These are phyloP conservation scores for Penicillium thymicola DNA, from an alignment of 2,329 filamentous ascomycete genomes.

Conservation along the genomic window DNA sequence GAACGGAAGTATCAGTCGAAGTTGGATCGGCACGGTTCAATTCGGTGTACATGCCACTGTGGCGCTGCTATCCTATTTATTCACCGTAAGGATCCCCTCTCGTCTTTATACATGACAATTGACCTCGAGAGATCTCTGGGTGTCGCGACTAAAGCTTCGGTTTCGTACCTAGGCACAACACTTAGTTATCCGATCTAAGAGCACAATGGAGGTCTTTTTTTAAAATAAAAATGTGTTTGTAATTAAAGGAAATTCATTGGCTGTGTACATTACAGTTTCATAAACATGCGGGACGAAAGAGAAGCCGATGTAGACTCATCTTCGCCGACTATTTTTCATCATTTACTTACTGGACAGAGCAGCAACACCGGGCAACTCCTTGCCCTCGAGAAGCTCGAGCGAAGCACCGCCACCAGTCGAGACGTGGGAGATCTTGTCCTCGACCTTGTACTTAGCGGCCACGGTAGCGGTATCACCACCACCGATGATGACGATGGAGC, in stretches of 20 bases:
- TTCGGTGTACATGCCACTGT: not conserved
- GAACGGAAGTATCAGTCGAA: not conserved
- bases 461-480: conserved; percentile 98
- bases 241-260: conserved; percentile 25
- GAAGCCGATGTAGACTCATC: not conserved
- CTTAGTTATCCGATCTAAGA: conserved; percentile 24
- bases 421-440: conserved; percentile 97
- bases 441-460: conserved; percentile 92
- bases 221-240: conserved; percentile 1
- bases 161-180: conserved; percentile 25
- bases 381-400: conserved; percentile 95
- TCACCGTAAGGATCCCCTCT: not conserved
- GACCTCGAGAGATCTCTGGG: not conserved
- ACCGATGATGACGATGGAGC: conserved; percentile 97
- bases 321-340: conserved; percentile 2
- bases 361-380: conserved; percentile 89
- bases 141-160: conserved; percentile 26
- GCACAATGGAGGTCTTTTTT: not conserved
- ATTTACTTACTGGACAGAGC: conserved; percentile 75
- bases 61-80: not conserved
- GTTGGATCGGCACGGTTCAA: not conserved
- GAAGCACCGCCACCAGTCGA: conserved; percentile 95
- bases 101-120: not conserved
- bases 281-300: conserved; percentile 18
- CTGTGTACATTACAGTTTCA: conserved; percentile 39